These are phyloP conservation scores for Neoboletus magnificus DNA, from an alignment of 768 basidiomycete species.

Conservation along the genomic window DNA sequence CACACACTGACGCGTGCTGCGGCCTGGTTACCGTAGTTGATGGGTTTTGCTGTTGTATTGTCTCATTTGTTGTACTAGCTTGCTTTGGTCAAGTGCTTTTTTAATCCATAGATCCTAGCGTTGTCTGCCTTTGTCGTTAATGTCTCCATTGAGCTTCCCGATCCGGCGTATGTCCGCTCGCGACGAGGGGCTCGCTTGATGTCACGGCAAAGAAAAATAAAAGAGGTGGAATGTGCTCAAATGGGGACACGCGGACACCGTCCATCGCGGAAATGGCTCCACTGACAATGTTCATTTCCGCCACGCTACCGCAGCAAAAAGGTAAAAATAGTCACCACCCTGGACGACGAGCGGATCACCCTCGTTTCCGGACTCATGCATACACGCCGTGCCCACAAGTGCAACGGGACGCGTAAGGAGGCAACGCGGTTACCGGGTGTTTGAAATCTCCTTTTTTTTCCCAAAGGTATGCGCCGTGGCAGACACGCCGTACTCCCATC, in stretches of 20 bases:
- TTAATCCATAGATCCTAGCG: constrained; percentile 13
- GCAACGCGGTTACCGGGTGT: constrained; percentile 3
- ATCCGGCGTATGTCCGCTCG: background rate
- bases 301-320: constrained; percentile 12
- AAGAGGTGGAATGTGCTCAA: background rate
- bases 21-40: constrained; percentile 27
- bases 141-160: background rate
- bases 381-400: background rate
- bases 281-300: constrained; percentile 9
- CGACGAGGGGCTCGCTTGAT: background rate
- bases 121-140: constrained; percentile 14
- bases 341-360: background rate
- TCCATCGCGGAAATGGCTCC: constrained; percentile 2
- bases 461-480: background rate
- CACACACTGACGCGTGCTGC: constrained; percentile 27
- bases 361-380: background rate
- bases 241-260: constrained; percentile 3
- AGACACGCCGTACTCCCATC: constrained; percentile 2
- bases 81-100: constrained; percentile 37
- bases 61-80: constrained; percentile 15
- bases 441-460: background rate
- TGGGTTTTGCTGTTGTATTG: constrained; percentile 18
- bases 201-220: background rate
- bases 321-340: constrained; percentile 3
- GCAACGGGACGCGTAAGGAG: background rate